A percentile compares a stretch with the other conserved stretches of the same genome.
These are phyloP conservation scores for Somion occarium DNA, from an alignment of 1,284 basidiomycete species.

Conservation along the genomic window DNA sequence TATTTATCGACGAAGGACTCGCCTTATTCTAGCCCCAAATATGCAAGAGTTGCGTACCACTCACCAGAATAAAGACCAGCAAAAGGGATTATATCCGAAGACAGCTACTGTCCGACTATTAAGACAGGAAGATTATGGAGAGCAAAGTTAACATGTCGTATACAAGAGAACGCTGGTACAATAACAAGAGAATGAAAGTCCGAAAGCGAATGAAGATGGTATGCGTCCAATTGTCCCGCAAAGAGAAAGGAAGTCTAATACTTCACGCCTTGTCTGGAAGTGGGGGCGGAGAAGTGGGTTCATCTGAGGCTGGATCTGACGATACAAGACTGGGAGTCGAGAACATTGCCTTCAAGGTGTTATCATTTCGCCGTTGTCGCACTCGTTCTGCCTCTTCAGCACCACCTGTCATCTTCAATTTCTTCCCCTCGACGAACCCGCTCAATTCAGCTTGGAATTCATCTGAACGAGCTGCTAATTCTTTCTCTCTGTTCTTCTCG, in stretches of 20 bases:
- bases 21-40: too few species aligned
- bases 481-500: slow-evolving; percentile 73
- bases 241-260: background rate
- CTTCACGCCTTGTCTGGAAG: background rate
- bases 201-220: background rate
- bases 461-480: slow-evolving; percentile 63
- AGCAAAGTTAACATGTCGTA: too few species aligned
- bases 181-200: background rate
- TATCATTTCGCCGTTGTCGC: slow-evolving; percentile 77
- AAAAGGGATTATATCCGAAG: too few species aligned
- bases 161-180: background rate
- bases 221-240: background rate
- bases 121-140: too few species aligned
- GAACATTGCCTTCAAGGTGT: slow-evolving; percentile 87
- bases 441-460: slow-evolving; percentile 80
- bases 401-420: slow-evolving; percentile 91
- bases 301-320: background rate
- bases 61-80: too few species aligned
- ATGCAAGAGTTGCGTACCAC: too few species aligned
- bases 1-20: too few species aligned
- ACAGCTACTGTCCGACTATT: too few species aligned
- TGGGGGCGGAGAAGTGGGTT: background rate
- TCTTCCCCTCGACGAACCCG: slow-evolving; percentile 81
- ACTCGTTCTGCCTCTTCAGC: slow-evolving; percentile 88
- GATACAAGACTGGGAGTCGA: background rate